Base-by-base conservation (phyloP, 257 asterid species). In the Solanum appendiculatum region DNA sequence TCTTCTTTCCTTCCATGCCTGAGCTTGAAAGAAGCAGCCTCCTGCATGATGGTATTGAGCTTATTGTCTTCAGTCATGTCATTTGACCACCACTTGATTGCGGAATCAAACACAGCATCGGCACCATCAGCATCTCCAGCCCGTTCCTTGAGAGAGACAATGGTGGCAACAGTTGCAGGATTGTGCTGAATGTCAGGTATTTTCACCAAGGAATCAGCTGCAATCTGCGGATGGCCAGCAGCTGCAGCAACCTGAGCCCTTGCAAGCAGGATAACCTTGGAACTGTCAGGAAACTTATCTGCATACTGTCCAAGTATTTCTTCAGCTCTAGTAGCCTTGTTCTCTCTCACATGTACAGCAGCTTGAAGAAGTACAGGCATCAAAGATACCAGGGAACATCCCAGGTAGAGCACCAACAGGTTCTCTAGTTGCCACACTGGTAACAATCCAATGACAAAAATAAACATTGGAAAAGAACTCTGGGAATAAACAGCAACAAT, bases 361-460 rank as follows among this genome's bases (percentile, higher is more conserved):
- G 98, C 98, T 92, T 94, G 98, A 86, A 95, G 98, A 83, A 97
- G 98, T 86, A 92, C 90, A 15, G 98, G 96, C 78, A 87, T 90
- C 88, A 91, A 88, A n/a, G 87, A 98, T 94, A 60, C 85, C 86
- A 20, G 98, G 98, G 88, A 95, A 97, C 92, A 95, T 89, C 86
- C 87, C 90, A 48, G 98, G 97, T 84, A 97, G 93, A 9, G 94
- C 94, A 85, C 93, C 90, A 89, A 95, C 98, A 86, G 94, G 97
- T 90, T 95, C 97, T 87, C 98, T 93, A 81, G 99, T n/a, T n/a
- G n/a, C n/a, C n/a, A n/a, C n/a, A n/a, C 98, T 98, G 94, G 96
- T 90, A 90, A 40, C 66, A 39, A 60, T 91, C 85, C 44, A 14
- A 85, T 39, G 27, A 75, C 9, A 44, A 66, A 7, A 12, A 14